Base-by-base conservation (phyloP, 2,329 filamentous ascomycete genomes). In the Cercospora sp. region DNA sequence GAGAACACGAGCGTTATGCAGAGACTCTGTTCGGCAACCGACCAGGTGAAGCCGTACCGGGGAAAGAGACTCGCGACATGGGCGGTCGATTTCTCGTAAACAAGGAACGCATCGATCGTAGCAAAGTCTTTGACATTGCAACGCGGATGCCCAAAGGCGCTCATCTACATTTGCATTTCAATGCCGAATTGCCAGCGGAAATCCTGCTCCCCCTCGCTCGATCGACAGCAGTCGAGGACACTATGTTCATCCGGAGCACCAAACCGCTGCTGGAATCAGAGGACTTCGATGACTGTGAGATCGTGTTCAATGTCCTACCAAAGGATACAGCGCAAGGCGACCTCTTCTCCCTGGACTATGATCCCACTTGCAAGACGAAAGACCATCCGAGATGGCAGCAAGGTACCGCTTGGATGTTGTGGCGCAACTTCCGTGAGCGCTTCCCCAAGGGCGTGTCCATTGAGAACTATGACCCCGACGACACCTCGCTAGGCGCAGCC, bases 161-260 rank as follows among this genome's bases (percentile, higher is more conserved):
- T 0, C 89, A 93, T 75, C 81, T 93, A 26, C 91, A 93, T 77
- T 86, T 92, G 26, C 91, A 93, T 77, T 93, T 91, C 82, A 93
- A 93, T 76, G 86, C 90, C n/a, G 91, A 90, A 69, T 81, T 93
- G 4, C 81, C 83, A 13, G 89, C 90, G 9, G 77, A 82, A 1
- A 83, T 88, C 5, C 81, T 93, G 21, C 81, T 93, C 82, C 72
- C 86, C 81, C 71, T 85, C 82, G 81, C 82, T 70, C 77, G 80
- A 10, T 66, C 43, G 10, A 12, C 63, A 13, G 53, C 77, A 5
- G 87, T 89, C 57, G 61, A 66, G 82, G 75, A 84, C 0, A 85
- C 85, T 71, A 92, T 93, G 89, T 91, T 88, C 75, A 89, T 93
- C 73, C 87, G 85, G 66, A 91, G 89, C 79, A 85, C 84, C 40